Evolutionary conservation across 2,329 filamentous ascomycete species (phyloP).

Genomic region (Penicillium brevicompactum): DNA sequence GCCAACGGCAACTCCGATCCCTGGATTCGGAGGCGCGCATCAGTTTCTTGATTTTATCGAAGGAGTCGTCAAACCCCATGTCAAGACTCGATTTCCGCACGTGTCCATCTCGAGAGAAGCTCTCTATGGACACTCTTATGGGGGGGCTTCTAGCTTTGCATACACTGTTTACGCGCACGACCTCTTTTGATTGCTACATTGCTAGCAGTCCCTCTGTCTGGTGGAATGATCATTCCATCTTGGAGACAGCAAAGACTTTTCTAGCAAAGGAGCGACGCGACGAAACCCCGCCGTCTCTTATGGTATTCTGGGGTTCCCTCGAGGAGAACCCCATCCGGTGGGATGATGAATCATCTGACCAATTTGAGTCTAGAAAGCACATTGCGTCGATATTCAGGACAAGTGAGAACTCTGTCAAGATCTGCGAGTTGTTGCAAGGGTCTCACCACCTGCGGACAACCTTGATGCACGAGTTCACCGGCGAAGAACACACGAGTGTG

Average conservation of each 20-base stretch:
- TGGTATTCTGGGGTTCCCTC: constrained; percentile 33
- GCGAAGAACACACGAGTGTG: constrained; percentile 36
- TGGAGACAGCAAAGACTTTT: constrained; percentile 36
- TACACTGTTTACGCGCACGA: constrained; percentile 45
- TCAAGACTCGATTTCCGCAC: constrained; percentile 10
- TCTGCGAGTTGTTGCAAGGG: constrained; percentile 18
- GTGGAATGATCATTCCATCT: constrained; percentile 50
- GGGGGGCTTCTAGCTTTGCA: constrained; percentile 52
- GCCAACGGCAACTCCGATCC: neutral
- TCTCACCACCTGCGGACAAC: constrained; percentile 19
- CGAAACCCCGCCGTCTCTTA: constrained; percentile 25
- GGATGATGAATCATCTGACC: constrained; percentile 34
- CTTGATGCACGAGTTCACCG: constrained; percentile 22
- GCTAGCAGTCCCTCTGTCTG: constrained; percentile 53
- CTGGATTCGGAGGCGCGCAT: constrained; percentile 10
- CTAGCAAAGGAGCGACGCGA: constrained; percentile 14
- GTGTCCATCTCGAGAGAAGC: constrained; percentile 41
- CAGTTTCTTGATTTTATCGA: constrained; percentile 16
- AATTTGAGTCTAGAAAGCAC: constrained; percentile 30
- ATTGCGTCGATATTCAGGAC: constrained; percentile 23
- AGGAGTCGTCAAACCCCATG: constrained; percentile 4
- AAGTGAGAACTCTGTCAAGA: constrained; percentile 23
- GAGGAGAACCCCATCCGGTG: constrained; percentile 34
- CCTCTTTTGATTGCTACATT: constrained; percentile 49
- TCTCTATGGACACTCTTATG: constrained; percentile 55